These are phyloP conservation scores for Solanum rostratum DNA, from an alignment of 257 asterid species.

Conservation along the genomic window DNA sequence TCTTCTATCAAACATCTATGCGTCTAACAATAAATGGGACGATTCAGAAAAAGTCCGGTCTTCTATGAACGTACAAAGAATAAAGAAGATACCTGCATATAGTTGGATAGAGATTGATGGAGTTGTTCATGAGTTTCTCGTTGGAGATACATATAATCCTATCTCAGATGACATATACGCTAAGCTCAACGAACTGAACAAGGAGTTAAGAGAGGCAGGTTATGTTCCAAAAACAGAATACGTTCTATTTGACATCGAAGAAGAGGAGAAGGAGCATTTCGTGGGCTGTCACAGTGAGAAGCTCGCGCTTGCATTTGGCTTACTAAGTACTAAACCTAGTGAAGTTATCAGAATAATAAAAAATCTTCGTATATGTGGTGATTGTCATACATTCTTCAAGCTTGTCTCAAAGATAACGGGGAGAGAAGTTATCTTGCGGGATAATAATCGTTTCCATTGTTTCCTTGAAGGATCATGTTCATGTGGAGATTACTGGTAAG, in stretches of 20 bases:
- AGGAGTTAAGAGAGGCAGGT: slow-evolving; percentile 21
- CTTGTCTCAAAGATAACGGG: slow-evolving; percentile 21
- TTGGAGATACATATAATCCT: slow-evolving; percentile 29
- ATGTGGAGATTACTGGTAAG: slow-evolving; percentile 31
- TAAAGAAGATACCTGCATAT: slow-evolving; percentile 32
- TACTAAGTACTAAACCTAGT: slow-evolving; percentile 11
- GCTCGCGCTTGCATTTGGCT: slow-evolving; percentile 37
- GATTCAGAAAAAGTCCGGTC: slow-evolving; percentile 24
- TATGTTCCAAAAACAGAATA: slow-evolving; percentile 28
- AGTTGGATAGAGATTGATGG: slow-evolving; percentile 37
- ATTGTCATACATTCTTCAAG: slow-evolving; percentile 28
- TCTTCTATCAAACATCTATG: slow-evolving; percentile 27
- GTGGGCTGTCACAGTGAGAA: slow-evolving; percentile 36
- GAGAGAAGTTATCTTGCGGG: slow-evolving; percentile 27
- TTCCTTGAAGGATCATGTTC: slow-evolving; percentile 29
- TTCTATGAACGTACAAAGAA: slow-evolving; percentile 10
- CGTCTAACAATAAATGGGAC: slow-evolving; percentile 25
- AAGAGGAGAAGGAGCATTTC: slow-evolving; percentile 35
- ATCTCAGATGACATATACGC: slow-evolving; percentile 21
- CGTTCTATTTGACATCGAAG: slow-evolving; percentile 36
- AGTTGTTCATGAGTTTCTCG: slow-evolving; percentile 36
- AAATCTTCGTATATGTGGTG: slow-evolving; percentile 38
- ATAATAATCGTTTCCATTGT: slow-evolving; percentile 31
- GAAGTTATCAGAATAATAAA: slow-evolving; percentile 23
- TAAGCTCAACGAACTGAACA: slow-evolving; percentile 23